These are phyloP conservation scores for Trichoderma sp. DNA, from an alignment of 2,329 filamentous ascomycete species.

Conservation along the genomic window DNA sequence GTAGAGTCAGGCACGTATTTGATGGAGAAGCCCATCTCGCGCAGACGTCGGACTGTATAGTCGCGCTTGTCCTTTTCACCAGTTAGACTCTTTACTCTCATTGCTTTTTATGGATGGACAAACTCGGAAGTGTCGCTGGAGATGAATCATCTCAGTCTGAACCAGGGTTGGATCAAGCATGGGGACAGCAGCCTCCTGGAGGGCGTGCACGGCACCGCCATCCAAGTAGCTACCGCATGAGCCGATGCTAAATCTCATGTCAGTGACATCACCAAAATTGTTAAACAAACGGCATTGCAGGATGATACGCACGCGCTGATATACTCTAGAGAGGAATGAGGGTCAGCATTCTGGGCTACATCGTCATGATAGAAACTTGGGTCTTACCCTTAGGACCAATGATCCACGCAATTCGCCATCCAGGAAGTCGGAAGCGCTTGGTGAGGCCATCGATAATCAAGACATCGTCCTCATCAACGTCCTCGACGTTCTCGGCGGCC, in stretches of 20 bases:
- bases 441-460: slow-evolving; percentile 94
- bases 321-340: slow-evolving; percentile 58
- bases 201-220: slow-evolving; percentile 89
- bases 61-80: slow-evolving; percentile 73
- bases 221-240: slow-evolving; percentile 93
- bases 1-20: slow-evolving; percentile 84
- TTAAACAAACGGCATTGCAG: background rate
- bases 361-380: background rate
- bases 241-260: slow-evolving; percentile 55
- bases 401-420: slow-evolving; percentile 97
- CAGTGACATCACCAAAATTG: background rate
- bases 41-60: slow-evolving; percentile 76
- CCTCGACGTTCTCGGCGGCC: slow-evolving; percentile 82
- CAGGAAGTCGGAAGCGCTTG: slow-evolving; percentile 92
- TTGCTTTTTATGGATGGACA: slow-evolving; percentile 22
- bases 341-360: background rate
- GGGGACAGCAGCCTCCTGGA: slow-evolving; percentile 87
- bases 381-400: slow-evolving; percentile 71
- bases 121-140: slow-evolving; percentile 80
- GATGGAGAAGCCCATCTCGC: slow-evolving; percentile 83
- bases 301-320: slow-evolving; percentile 66
- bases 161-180: slow-evolving; percentile 90
- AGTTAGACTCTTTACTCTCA: background rate
- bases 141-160: slow-evolving; percentile 78
- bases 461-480: slow-evolving; percentile 87